Conservation (phyloP, 805 yeast species). For the Teunomyces atbi region DNA sequence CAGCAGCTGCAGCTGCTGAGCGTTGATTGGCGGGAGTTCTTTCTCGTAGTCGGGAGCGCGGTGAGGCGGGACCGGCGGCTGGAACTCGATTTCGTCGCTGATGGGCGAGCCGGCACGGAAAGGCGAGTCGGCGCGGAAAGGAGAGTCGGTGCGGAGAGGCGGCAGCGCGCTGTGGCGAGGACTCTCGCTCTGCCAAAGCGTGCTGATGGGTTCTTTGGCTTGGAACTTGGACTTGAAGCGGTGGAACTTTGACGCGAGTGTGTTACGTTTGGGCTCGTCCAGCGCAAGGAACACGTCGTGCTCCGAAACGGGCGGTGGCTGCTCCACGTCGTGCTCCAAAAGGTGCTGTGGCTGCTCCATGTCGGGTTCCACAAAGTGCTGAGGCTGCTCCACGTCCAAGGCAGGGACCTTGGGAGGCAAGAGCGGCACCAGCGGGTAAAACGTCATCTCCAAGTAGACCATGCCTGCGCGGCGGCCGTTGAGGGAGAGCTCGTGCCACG, state of each 20-base stretch:
- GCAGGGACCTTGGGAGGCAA: constrained; percentile 36
- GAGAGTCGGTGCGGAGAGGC: no score
- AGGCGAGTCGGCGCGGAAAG: no score
- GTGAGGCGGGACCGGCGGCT: constrained; percentile 27
- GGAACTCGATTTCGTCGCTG: constrained; percentile 8
- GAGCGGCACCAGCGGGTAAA: constrained; percentile 60
- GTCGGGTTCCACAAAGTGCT: no score
- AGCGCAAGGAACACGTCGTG: constrained; percentile 11
- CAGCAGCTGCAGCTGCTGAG: neutral
- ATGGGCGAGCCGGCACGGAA: constrained; percentile 20
- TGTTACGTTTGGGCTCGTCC: constrained; percentile 13
- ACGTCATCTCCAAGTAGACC: constrained; percentile 87
- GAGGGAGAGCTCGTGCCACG: constrained; percentile 73
- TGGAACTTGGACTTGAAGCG: constrained; percentile 33
- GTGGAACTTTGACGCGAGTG: constrained; percentile 26
- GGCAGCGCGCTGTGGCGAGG: no score
- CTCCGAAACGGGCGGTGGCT: neutral
- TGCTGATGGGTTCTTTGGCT: constrained; percentile 33
- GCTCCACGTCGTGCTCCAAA: no score
- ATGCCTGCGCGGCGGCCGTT: constrained; percentile 81
- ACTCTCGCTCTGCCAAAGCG: constrained; percentile 17
- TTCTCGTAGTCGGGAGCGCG: neutral
- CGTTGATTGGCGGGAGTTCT: neutral
- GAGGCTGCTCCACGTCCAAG: neutral
- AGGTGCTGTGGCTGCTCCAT: neutral